A percentile compares a stretch with the other conserved stretches of the same genome.
phyloP scores from a whole-genome alignment of 2,329 filamentous ascomycete species.

The Berkeleyomyces rouxiae region DNA sequence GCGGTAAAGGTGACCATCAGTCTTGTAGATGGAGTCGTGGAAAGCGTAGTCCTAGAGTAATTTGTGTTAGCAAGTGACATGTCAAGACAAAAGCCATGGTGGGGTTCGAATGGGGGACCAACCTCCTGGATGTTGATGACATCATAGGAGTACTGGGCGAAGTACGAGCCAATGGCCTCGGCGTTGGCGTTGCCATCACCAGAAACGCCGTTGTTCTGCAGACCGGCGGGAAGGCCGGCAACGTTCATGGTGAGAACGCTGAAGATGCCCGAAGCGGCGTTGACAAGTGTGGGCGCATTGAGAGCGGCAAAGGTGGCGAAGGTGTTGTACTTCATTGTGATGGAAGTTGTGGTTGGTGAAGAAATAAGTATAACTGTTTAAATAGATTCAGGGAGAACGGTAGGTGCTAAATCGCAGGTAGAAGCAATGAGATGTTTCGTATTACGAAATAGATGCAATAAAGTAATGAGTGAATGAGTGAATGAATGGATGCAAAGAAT shows the following conservation, averaged over 20 bases:
- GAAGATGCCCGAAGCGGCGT: constrained; percentile 24
- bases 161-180: constrained; percentile 36
- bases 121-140: constrained; percentile 50
- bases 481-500: not conserved
- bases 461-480: not conserved
- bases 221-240: constrained; percentile 37
- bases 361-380: too few relatives aligned
- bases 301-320: constrained; percentile 6
- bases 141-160: constrained; percentile 40
- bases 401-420: too few relatives aligned
- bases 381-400: too few relatives aligned
- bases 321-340: constrained; percentile 11
- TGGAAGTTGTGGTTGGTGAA: not conserved
- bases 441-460: not conserved
- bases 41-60: constrained; percentile 44
- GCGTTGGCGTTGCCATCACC: constrained; percentile 46
- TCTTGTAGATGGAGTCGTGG: constrained; percentile 44
- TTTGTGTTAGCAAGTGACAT: not conserved
- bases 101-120: not conserved
- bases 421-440: not conserved
- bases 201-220: constrained; percentile 43
- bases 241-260: constrained; percentile 41
- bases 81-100: not conserved
- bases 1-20: constrained; percentile 41
- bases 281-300: constrained; percentile 7